Evolutionary conservation across 306 rosid genomes (phyloP), one percentile per base, ranked within the genome.

Genomic region (Macrotyloma uniflorum): DNA sequence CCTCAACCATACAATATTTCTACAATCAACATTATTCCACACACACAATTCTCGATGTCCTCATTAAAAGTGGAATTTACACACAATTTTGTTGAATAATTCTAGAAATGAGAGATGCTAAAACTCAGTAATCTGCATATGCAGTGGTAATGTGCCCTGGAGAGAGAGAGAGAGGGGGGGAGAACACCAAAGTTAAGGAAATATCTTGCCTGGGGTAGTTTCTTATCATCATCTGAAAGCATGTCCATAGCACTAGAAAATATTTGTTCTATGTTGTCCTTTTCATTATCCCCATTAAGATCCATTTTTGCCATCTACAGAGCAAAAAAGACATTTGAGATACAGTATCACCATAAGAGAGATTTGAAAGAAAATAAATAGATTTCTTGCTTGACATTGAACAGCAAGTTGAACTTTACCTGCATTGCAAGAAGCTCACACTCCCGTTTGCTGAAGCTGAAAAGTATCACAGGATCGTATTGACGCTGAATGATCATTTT

Each of bases 181-280:
- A 2, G 35, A 19, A 36, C 13, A 66, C 49, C 30, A 23, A 36
- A 65, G 42, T 24, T n/a, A 38, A 80, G 71, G 26, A 51, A 46
- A 79, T 46, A 74, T 73, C 90, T 87, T 80, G 83, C 98, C 95
- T 95, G 98, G 67, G 98, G 98, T 63, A 95, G 87, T 89, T 95
- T 95, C 89, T 92, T 95, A 88, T 95, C 98, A 38, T 95, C 97
- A 5, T 92, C 98, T 20, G 97, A 92, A 79, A 92, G 98, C 93
- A 92, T 89, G 84, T 95, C 98, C 98, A 95, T 95, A 19, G 98
- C 98, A 91, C 91, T 89, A 92, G 93, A 92, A 80, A 92, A 95
- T 81, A 95, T 92, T 67, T 87, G 79, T 72, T 95, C 97, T 50
- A 86, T 76, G 72, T 86, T 95, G 46, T 22, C 86, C 90, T 95